Evolutionary conservation across 495 filamentous ascomycete genomes (phyloP).

Genomic region (Xylaria palmicola): DNA sequence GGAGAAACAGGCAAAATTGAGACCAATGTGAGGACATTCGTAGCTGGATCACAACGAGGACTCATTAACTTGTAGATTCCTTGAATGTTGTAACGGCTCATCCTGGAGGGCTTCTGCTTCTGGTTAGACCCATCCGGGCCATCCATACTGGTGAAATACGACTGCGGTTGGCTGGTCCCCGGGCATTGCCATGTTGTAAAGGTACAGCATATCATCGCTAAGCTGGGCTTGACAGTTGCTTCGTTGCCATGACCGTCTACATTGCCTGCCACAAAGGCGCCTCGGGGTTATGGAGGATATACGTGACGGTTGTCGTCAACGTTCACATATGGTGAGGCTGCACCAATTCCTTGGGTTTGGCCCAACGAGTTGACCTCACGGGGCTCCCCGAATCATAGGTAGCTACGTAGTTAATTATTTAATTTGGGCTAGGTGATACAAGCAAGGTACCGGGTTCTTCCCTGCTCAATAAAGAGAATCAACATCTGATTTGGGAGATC

Average conservation of each 20-base stretch:
- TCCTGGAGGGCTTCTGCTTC: conserved; percentile 18
- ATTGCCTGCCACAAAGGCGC: too few relatives aligned
- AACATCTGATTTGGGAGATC: neutral
- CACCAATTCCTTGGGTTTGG: too few relatives aligned
- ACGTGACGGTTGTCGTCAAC: too few relatives aligned
- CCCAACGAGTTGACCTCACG: too few relatives aligned
- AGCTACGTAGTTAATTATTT: too few relatives aligned
- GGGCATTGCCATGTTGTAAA: neutral
- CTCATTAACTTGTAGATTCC: neutral
- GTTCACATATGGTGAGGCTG: too few relatives aligned
- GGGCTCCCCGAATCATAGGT: too few relatives aligned
- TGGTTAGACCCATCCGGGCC: conserved; percentile 5
- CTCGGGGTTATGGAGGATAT: too few relatives aligned
- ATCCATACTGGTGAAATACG: conserved; percentile 7
- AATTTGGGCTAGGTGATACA: too few relatives aligned
- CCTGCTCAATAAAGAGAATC: too few relatives aligned
- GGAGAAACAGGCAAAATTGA: neutral
- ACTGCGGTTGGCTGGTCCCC: neutral
- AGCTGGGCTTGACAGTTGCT: neutral
- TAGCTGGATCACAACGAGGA: neutral
- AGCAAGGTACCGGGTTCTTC: too few relatives aligned
- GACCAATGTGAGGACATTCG: neutral
- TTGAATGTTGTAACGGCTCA: conserved; percentile 7
- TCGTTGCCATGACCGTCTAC: too few relatives aligned
- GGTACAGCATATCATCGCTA: conserved; percentile 12